phyloP scores from a whole-genome alignment of 148 eudicot species.

The Talinum fruticosum region DNA sequence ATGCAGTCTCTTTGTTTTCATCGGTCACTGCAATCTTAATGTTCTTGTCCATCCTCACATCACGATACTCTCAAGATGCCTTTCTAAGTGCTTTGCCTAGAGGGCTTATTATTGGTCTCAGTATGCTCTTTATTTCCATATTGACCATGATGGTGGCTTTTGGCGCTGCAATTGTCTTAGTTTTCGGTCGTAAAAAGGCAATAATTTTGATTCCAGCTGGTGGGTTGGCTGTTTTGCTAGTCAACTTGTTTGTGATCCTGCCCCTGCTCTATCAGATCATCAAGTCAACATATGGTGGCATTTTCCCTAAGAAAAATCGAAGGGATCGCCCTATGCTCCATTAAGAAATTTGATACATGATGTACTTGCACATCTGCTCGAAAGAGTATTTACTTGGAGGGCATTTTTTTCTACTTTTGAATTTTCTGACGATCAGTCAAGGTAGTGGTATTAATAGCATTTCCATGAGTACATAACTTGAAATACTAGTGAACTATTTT shows the following conservation, averaged over 20 bases:
- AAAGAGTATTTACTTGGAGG: not conserved
- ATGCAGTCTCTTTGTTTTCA: slow-evolving; percentile 22
- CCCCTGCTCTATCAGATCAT: slow-evolving; percentile 14
- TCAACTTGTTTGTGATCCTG: not conserved
- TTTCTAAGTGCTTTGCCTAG: slow-evolving; percentile 13
- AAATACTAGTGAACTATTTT: no score
- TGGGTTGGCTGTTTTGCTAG: not conserved
- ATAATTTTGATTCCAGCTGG: not conserved
- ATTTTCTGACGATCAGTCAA: no score
- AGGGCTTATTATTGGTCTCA: slow-evolving; percentile 18
- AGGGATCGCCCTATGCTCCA: slow-evolving; percentile 19
- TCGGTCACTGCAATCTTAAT: slow-evolving; percentile 19
- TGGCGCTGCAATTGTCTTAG: slow-evolving; percentile 15
- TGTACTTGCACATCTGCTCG: not conserved
- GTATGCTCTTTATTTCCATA: slow-evolving; percentile 24
- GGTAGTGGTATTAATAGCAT: no score
- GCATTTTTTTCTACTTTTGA: no score
- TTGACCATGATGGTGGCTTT: slow-evolving; percentile 16
- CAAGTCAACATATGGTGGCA: slow-evolving; percentile 5
- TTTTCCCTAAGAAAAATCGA: slow-evolving; percentile 17
- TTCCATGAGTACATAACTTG: no score
- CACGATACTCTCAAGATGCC: slow-evolving; percentile 19
- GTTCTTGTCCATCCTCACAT: slow-evolving; percentile 29
- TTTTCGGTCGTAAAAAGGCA: slow-evolving; percentile 5
- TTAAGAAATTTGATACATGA: not conserved